Conservation (phyloP, 345 rosid genomes). For the Eutrema japonicum region DNA sequence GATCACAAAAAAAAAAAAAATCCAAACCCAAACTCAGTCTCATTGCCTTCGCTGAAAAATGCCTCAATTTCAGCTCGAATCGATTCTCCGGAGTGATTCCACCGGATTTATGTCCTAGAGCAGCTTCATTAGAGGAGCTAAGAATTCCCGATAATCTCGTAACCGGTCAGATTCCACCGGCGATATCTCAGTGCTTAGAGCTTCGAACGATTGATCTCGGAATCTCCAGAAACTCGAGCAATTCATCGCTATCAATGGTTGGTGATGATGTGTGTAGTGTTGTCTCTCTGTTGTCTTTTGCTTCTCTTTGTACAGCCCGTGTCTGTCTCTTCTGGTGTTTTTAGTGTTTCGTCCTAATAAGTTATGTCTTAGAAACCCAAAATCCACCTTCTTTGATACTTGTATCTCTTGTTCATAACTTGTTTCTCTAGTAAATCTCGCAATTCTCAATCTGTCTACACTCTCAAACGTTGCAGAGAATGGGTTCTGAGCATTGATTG, state of each 20-base stretch:
- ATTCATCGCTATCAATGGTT: constrained; percentile 12
- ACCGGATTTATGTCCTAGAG: constrained; percentile 81
- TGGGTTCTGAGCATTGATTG: background rate
- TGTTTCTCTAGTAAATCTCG: constrained; percentile 15
- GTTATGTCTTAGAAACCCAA: constrained; percentile 20
- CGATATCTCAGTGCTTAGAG: constrained; percentile 75
- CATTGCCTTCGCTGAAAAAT: no score
- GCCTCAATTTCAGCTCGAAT: constrained; percentile 69
- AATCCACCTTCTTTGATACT: constrained; percentile 18
- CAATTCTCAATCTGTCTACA: constrained; percentile 12
- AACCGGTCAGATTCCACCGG: constrained; percentile 69
- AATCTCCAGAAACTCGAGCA: no score
- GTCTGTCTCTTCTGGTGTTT: constrained; percentile 27
- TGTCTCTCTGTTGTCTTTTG: constrained; percentile 12
- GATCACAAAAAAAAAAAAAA: no score
- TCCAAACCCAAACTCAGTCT: no score
- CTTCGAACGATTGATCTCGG: constrained; percentile 69
- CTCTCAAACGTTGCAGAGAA: constrained; percentile 14
- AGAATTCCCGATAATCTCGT: constrained; percentile 83
- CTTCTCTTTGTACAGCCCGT: constrained; percentile 35
- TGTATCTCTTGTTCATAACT: constrained; percentile 8
- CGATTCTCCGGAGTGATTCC: constrained; percentile 74
- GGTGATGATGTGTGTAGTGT: constrained; percentile 21
- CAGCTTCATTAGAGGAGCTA: constrained; percentile 72
- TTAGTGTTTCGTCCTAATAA: constrained; percentile 24